Percentiles rank a stretch among this genome's conserved stretches.
Evolutionary conservation across 78 protist genomes (phyloP).

Genomic region (Capsaspora owczarzaki): DNA sequence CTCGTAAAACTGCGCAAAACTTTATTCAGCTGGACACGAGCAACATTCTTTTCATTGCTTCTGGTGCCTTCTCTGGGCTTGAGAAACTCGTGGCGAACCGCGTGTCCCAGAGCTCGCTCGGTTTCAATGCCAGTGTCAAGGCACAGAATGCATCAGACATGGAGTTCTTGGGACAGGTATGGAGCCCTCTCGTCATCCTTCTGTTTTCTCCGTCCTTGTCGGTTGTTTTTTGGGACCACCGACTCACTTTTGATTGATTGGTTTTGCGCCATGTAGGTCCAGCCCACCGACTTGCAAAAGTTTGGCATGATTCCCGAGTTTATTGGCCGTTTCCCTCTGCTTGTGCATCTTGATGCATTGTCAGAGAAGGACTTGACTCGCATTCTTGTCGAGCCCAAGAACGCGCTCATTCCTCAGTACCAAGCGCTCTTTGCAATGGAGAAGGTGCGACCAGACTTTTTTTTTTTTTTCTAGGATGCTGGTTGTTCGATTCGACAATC

Average conservation of each 20-base stretch:
- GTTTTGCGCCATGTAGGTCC: not conserved
- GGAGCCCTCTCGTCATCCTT: no score
- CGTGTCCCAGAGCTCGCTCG: not conserved
- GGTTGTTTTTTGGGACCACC: no score
- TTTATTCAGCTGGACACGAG: constrained; percentile 31
- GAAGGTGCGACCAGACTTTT: not conserved
- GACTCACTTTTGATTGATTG: no score
- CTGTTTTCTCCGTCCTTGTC: no score
- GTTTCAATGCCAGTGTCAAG: not conserved
- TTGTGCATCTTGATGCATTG: constrained; percentile 13
- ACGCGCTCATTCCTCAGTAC: constrained; percentile 37
- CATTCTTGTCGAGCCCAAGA: constrained; percentile 36
- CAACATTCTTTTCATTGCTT: constrained; percentile 44
- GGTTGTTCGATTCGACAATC: not conserved
- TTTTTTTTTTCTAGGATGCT: not conserved
- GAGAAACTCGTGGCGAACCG: constrained; percentile 10
- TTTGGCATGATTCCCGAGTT: constrained; percentile 55
- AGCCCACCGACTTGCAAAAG: constrained; percentile 26
- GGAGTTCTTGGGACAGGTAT: not conserved
- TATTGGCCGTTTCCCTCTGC: constrained; percentile 41
- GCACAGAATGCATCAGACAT: no score
- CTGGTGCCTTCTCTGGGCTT: constrained; percentile 39
- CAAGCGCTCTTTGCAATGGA: not conserved
- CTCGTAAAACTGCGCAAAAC: constrained; percentile 31
- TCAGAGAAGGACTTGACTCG: not conserved